Percentiles rank a stretch among this genome's conserved stretches.
These are phyloP conservation scores for Aspergillus glaucus DNA, from an alignment of 2,329 filamentous ascomycete species.

Conservation along the genomic window DNA sequence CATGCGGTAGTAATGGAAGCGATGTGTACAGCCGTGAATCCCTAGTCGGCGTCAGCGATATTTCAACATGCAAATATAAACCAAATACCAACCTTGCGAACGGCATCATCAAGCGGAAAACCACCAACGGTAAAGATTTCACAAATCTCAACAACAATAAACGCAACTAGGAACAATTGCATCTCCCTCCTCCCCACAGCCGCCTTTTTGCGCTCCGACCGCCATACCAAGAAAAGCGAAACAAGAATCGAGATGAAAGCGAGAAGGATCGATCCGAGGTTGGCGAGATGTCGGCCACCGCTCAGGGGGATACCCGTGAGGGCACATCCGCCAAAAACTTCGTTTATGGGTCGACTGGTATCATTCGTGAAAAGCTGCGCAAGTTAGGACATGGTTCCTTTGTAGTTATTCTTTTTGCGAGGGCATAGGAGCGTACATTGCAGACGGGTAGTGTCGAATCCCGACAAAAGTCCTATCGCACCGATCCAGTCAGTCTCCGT, in stretches of 20 bases:
- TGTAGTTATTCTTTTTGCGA: constrained; percentile 1
- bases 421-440: constrained; percentile 57
- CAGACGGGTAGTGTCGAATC: constrained; percentile 78
- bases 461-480: constrained; percentile 66
- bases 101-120: constrained; percentile 66
- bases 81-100: constrained; percentile 57
- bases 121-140: constrained; percentile 94
- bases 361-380: constrained; percentile 57
- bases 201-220: constrained; percentile 83
- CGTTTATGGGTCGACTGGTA: constrained; percentile 52
- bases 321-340: constrained; percentile 63
- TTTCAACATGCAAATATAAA: not conserved
- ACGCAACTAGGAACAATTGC: constrained; percentile 84
- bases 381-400: constrained; percentile 9
- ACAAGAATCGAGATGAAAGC: constrained; percentile 68
- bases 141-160: constrained; percentile 82
- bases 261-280: constrained; percentile 86
- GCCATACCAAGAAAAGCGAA: constrained; percentile 62
- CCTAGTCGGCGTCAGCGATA: constrained; percentile 43
- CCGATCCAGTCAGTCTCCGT: constrained; percentile 1
- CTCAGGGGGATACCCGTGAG: constrained; percentile 69
- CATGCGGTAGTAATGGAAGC: constrained; percentile 80
- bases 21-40: constrained; percentile 83
- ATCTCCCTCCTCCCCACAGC: constrained; percentile 96
- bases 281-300: constrained; percentile 62